Conservation (phyloP, 257 asterid genomes). For the Jaltomata sinuosa region DNA sequence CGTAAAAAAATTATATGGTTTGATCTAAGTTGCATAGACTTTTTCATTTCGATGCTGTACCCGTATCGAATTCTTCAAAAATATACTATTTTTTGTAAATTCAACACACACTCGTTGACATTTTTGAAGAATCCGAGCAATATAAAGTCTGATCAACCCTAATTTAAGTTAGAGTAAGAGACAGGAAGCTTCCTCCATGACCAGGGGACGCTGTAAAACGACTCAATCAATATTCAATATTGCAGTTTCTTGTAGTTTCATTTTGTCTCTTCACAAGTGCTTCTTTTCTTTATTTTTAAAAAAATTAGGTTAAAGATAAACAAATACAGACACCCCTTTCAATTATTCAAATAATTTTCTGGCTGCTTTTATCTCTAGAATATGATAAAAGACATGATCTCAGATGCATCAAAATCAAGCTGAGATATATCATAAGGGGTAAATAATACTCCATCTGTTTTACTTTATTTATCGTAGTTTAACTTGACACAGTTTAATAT, state of each 20-base stretch:
- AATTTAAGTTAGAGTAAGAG: conserved; percentile 3
- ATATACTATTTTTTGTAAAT: too few species aligned
- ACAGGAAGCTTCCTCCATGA: conserved; percentile 16
- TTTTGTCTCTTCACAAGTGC: conserved; percentile 7
- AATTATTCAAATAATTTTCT: background rate
- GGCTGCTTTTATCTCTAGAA: background rate
- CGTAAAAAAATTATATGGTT: too few species aligned
- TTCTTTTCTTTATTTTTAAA: background rate
- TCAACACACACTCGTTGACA: too few species aligned
- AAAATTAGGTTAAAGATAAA: background rate
- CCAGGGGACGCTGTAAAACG: background rate
- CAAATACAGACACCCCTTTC: background rate
- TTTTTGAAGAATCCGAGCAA: too few species aligned
- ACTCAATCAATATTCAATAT: background rate
- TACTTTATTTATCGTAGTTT: too few species aligned
- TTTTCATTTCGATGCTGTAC: too few species aligned
- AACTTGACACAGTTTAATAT: too few species aligned
- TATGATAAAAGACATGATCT: conserved; percentile 22
- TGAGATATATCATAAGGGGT: background rate
- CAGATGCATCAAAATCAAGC: conserved; percentile 58
- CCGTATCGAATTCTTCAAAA: too few species aligned
- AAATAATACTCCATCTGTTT: background rate
- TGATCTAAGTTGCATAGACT: too few species aligned
- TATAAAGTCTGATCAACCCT: background rate
- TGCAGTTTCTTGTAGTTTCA: conserved; percentile 19